A percentile compares a stretch with the other conserved stretches of the same genome.
phyloP scores from a whole-genome alignment of 768 basidiomycete genomes.

The Infundibulicybe gibba region DNA sequence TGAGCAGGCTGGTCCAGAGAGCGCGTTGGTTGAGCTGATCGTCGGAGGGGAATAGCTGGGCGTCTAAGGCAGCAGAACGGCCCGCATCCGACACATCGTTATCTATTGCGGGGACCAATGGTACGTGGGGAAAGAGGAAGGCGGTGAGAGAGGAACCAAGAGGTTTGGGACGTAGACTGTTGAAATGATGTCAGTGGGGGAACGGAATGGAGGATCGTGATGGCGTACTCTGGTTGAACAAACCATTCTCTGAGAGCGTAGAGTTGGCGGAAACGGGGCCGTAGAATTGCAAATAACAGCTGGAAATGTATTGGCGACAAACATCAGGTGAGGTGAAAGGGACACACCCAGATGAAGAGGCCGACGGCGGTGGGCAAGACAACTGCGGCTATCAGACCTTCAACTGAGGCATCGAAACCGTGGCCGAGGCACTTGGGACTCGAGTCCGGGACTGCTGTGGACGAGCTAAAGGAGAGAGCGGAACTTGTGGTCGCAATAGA shows the following conservation, averaged over 20 bases:
- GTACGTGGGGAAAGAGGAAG: slow-evolving; percentile 69
- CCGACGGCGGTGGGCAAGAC: slow-evolving; percentile 58
- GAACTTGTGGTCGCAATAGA: slow-evolving; percentile 2
- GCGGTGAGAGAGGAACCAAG: slow-evolving; percentile 56
- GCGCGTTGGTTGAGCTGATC: slow-evolving; percentile 70
- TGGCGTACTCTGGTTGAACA: slow-evolving; percentile 59
- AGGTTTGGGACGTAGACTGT: slow-evolving; percentile 61
- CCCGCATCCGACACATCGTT: slow-evolving; percentile 53
- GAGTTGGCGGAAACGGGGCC: slow-evolving; percentile 69
- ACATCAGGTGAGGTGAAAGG: slow-evolving; percentile 7
- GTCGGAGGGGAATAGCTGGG: slow-evolving; percentile 67
- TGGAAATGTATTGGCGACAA: slow-evolving; percentile 19
- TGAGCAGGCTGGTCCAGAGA: slow-evolving; percentile 61
- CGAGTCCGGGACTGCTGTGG: slow-evolving; percentile 21
- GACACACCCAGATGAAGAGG: slow-evolving; percentile 59
- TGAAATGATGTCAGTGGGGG: not conserved
- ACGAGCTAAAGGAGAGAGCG: slow-evolving; percentile 16
- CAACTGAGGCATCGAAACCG: slow-evolving; percentile 59
- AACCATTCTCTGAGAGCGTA: slow-evolving; percentile 80
- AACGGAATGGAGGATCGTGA: slow-evolving; percentile 8
- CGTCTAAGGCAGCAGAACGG: slow-evolving; percentile 44
- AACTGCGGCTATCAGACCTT: slow-evolving; percentile 57
- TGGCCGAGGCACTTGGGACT: slow-evolving; percentile 56
- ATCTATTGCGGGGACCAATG: slow-evolving; percentile 57
- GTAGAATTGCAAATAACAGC: slow-evolving; percentile 64